Conservation (phyloP, 169 alveolate genomes). For the Plasmodium berghei region DNA sequence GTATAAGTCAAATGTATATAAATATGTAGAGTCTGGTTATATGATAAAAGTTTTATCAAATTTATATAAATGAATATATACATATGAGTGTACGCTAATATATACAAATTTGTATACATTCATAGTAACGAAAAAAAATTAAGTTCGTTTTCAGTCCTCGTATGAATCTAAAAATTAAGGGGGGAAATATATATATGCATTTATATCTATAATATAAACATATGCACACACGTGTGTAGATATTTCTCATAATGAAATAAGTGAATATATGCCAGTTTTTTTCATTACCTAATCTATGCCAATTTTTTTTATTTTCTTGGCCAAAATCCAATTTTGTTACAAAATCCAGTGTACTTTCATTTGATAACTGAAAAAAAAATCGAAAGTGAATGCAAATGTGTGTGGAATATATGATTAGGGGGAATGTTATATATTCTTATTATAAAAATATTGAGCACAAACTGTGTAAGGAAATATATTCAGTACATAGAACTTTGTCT, state of each 20-base stretch:
- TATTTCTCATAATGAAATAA: background rate
- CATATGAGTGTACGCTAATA: background rate
- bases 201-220: background rate
- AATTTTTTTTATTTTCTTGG: slow-evolving; percentile 63
- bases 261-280: background rate
- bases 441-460: background rate
- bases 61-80: background rate
- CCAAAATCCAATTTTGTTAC: slow-evolving; percentile 62
- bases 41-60: background rate
- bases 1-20: too few relatives aligned
- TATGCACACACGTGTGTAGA: background rate
- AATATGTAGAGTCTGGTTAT: too few relatives aligned
- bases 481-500: background rate
- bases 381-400: background rate
- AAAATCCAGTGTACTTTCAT: slow-evolving; percentile 67
- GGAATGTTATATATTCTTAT: background rate
- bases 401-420: background rate
- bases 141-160: slow-evolving; percentile 13
- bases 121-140: slow-evolving; percentile 4
- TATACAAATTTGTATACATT: slow-evolving; percentile 12
- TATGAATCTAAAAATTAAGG: slow-evolving; percentile 17
- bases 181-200: background rate
- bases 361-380: slow-evolving; percentile 49
- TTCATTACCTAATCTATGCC: slow-evolving; percentile 52
- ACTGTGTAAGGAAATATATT: background rate